Conservation (phyloP, 208 protist genomes). For the Leishmania braziliensis region DNA sequence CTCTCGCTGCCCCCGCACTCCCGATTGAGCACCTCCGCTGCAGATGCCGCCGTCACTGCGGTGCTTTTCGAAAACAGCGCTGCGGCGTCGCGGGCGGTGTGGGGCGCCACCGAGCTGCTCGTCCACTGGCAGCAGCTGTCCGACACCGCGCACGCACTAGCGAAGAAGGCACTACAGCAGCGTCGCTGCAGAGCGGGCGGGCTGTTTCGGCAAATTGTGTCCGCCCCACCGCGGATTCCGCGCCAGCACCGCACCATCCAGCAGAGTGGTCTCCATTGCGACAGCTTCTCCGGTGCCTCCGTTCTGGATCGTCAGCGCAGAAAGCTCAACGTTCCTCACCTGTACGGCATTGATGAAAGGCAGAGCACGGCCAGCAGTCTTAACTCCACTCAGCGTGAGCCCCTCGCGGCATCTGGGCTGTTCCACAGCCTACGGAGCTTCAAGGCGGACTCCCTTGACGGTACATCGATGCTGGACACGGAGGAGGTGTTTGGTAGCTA, state of each 20-base stretch:
- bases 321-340: slow-evolving; percentile 21
- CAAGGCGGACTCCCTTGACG: background rate
- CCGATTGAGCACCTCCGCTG: background rate
- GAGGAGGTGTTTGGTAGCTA: slow-evolving; percentile 21
- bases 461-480: slow-evolving; percentile 3
- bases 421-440: slow-evolving; percentile 15
- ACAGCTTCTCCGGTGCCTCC: slow-evolving; percentile 1
- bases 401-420: slow-evolving; percentile 9
- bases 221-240: slow-evolving; percentile 9
- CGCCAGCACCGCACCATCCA: slow-evolving; percentile 19
- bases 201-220: background rate
- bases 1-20: slow-evolving; percentile 7
- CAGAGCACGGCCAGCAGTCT: background rate
- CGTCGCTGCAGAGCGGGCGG: no score
- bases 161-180: background rate
- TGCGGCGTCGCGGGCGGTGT: background rate
- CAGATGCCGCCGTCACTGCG: background rate
- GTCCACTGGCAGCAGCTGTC: slow-evolving; percentile 24
- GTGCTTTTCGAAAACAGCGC: background rate
- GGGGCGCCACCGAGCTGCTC: slow-evolving; percentile 8
- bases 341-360: slow-evolving; percentile 17
- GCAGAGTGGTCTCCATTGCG: slow-evolving; percentile 9
- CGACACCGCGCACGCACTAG: background rate
- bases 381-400: background rate
- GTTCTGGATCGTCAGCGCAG: slow-evolving; percentile 17